Evolutionary conservation across 192 early-diverging fungal species (phyloP).

Genomic region (Coemansia sp.): DNA sequence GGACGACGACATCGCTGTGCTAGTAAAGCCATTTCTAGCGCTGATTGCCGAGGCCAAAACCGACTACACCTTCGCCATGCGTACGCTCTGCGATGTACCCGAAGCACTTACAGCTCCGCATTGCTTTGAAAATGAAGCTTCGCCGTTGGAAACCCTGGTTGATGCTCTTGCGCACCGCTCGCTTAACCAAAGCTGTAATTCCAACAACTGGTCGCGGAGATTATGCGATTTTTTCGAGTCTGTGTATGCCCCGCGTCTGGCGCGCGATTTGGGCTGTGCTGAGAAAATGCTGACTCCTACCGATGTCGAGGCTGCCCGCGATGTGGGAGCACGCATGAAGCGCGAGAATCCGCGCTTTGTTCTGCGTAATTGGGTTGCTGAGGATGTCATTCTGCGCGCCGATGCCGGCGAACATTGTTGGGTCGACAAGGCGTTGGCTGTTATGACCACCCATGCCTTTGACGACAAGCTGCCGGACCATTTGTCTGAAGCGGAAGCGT

Average conservation of each 20-base stretch:
- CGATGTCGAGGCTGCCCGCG: background rate
- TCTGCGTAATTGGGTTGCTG: constrained; percentile 76
- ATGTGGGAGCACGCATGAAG: constrained; percentile 58
- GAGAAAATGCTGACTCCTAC: constrained; percentile 3
- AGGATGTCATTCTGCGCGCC: constrained; percentile 59
- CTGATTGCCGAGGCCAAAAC: constrained; percentile 62
- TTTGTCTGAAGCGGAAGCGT: constrained; percentile 35
- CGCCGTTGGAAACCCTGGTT: constrained; percentile 15
- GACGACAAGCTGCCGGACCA: constrained; percentile 37
- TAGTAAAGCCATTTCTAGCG: constrained; percentile 67
- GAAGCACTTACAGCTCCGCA: constrained; percentile 23
- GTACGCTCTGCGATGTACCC: constrained; percentile 60
- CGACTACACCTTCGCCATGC: constrained; percentile 78
- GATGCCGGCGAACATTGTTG: constrained; percentile 47
- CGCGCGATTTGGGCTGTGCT: constrained; percentile 29
- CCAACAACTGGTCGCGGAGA: constrained; percentile 7
- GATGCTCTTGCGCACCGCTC: constrained; percentile 13
- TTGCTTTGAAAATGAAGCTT: background rate
- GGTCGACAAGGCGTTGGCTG: constrained; percentile 39
- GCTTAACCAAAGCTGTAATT: constrained; percentile 20
- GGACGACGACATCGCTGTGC: constrained; percentile 56
- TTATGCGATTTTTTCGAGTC: constrained; percentile 30
- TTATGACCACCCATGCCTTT: constrained; percentile 57
- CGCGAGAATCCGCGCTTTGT: constrained; percentile 72
- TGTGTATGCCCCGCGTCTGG: constrained; percentile 61